A percentile compares a stretch with the other conserved stretches of the same genome.
These are phyloP conservation scores for Cytidiella melzeri DNA, from an alignment of 768 basidiomycete genomes.

Conservation along the genomic window DNA sequence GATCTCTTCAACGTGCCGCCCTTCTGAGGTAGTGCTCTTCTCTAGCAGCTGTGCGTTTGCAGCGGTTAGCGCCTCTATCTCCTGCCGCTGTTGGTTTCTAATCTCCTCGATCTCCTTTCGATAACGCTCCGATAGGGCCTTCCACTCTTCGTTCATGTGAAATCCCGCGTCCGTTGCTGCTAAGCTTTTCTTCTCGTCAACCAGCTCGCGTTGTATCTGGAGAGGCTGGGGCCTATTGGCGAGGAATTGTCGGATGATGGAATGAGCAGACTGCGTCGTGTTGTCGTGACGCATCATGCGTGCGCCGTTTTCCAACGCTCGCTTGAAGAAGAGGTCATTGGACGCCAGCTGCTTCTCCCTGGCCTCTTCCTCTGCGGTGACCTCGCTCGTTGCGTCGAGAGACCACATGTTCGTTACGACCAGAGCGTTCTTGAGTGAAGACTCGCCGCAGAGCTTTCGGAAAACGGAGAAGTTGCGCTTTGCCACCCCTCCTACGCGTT, in stretches of 20 bases:
- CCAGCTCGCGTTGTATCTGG: conserved; percentile 18
- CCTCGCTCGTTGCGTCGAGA: conserved; percentile 4
- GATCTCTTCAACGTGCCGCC: not conserved
- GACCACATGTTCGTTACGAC: conserved; percentile 29
- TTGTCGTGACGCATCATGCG: conserved; percentile 14
- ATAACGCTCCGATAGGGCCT: not conserved
- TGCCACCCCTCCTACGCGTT: conserved; percentile 18
- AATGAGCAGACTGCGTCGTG: conserved; percentile 10
- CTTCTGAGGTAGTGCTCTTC: not conserved
- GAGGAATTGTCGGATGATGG: conserved; percentile 10
- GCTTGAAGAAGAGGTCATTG: conserved; percentile 14
- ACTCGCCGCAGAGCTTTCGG: conserved; percentile 20
- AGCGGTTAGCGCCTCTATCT: not conserved
- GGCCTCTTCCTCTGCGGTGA: conserved; percentile 6
- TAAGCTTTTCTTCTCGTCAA: conserved; percentile 13
- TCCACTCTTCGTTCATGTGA: not conserved
- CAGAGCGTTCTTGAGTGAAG: conserved; percentile 21
- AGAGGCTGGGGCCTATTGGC: conserved; percentile 12
- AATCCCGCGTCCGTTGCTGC: conserved; percentile 11
- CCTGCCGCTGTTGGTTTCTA: not conserved
- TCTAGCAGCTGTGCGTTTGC: not conserved
- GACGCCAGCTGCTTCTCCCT: conserved; percentile 17
- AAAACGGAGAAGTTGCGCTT: conserved; percentile 21
- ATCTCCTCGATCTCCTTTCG: not conserved
- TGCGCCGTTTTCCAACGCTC: conserved; percentile 16